phyloP scores from a whole-genome alignment of 345 rosid species.

The Litchi chinensis region DNA sequence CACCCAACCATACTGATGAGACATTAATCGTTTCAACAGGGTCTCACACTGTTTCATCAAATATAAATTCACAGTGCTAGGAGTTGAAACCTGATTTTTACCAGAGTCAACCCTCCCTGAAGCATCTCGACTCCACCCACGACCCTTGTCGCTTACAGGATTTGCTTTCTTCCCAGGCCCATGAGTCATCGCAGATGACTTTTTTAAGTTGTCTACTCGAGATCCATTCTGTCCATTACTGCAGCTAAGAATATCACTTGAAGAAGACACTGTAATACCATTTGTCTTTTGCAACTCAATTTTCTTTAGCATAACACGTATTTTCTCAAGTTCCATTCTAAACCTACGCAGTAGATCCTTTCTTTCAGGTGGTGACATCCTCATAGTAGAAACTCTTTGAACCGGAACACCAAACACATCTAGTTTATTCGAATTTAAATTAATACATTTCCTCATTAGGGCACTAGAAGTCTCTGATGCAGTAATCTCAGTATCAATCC shows the following conservation, averaged over 20 bases:
- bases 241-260: conserved; percentile 69
- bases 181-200: conserved; percentile 42
- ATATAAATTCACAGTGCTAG: conserved; percentile 43
- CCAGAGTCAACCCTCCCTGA: conserved; percentile 59
- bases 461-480: conserved; percentile 71
- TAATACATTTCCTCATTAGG: conserved; percentile 58
- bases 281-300: conserved; percentile 53
- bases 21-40: conserved; percentile 66
- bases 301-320: conserved; percentile 63
- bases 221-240: conserved; percentile 50
- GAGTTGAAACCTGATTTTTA: conserved; percentile 38
- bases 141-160: conserved; percentile 38
- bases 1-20: conserved; percentile 79
- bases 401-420: conserved; percentile 60
- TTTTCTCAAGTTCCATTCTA: conserved; percentile 67
- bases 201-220: conserved; percentile 36
- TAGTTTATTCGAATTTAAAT: conserved; percentile 48
- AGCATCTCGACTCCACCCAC: conserved; percentile 51
- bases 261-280: conserved; percentile 54
- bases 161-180: conserved; percentile 57
- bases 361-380: conserved; percentile 63
- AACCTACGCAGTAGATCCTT: conserved; percentile 61
- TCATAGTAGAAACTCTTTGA: conserved; percentile 63
- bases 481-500: conserved; percentile 62
- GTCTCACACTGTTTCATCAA: conserved; percentile 85